Evolutionary conservation across 1,284 basidiomycete species (phyloP).

Genomic region (Trichosporon sp.): DNA sequence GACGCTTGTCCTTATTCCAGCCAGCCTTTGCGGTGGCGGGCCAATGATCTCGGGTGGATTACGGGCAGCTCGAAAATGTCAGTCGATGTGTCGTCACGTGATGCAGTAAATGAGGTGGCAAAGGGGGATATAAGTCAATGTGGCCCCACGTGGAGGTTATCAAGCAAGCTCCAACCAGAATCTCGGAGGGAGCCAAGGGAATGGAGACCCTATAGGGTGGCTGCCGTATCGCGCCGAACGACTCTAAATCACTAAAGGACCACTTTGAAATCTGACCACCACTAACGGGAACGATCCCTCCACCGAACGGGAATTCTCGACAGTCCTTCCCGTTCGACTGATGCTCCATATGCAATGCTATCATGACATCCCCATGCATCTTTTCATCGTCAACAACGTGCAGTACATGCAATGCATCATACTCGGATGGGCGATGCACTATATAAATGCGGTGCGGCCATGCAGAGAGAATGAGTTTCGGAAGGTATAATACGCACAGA

Average conservation of each 20-base stretch:
- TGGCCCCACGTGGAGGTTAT: constrained; percentile 15
- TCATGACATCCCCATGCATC: background rate
- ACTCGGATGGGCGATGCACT: background rate
- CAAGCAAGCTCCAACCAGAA: constrained; percentile 1
- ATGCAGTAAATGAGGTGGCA: background rate
- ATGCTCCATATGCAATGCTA: background rate
- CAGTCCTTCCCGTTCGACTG: background rate
- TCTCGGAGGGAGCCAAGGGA: no score
- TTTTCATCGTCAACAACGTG: background rate
- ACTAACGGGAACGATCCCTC: background rate
- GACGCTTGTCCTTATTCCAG: background rate
- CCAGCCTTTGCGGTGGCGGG: background rate
- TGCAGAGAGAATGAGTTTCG: background rate
- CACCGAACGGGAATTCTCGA: constrained; percentile 5
- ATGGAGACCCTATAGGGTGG: no score
- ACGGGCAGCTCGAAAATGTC: background rate
- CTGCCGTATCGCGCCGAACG: background rate
- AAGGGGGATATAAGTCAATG: background rate
- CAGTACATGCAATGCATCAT: background rate
- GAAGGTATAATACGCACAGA: background rate
- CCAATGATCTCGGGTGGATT: background rate
- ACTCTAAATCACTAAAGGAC: background rate
- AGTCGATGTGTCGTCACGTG: background rate
- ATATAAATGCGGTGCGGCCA: background rate
- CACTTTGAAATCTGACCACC: background rate